These are phyloP conservation scores for Saccharomyces hybrid DNA, from an alignment of 1,139 yeast species.

Conservation along the genomic window DNA sequence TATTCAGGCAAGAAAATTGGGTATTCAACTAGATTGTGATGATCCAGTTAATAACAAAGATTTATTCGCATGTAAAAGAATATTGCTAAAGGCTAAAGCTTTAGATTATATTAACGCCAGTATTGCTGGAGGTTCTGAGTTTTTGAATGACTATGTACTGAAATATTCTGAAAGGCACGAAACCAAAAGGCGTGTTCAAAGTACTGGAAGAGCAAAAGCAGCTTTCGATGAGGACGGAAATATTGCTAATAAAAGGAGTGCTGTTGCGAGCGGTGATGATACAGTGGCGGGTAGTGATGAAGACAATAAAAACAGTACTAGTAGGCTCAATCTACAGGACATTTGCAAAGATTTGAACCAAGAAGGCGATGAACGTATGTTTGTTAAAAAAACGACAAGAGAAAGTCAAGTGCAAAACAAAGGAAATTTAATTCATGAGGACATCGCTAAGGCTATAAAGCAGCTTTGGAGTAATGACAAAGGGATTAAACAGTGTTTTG, in stretches of 20 bases:
- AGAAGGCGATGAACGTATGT: conserved; percentile 22
- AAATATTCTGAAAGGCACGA: conserved; percentile 52
- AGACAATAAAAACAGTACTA: conserved; percentile 1
- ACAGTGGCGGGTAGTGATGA: conserved; percentile 3
- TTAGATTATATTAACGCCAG: conserved; percentile 55
- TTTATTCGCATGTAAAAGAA: conserved; percentile 41
- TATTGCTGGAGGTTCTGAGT: conserved; percentile 58
- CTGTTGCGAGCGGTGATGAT: conserved; percentile 8
- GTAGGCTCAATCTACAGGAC: conserved; percentile 23
- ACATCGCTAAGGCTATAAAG: conserved; percentile 61
- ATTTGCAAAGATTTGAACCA: conserved; percentile 29
- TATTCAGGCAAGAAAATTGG: conserved; percentile 57
- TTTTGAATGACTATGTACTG: conserved; percentile 55
- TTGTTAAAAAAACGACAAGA: conserved; percentile 8
- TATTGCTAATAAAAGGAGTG: conserved; percentile 3
- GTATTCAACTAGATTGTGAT: conserved; percentile 57
- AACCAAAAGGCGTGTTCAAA: conserved; percentile 41
- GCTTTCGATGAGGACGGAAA: conserved; percentile 35
- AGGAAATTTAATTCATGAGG: conserved; percentile 29
- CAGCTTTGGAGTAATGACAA: conserved; percentile 59
- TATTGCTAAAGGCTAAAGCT: conserved; percentile 49
- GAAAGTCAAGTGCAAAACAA: conserved; percentile 12
- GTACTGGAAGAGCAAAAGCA: conserved; percentile 49
- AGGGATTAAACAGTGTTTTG: conserved; percentile 57
- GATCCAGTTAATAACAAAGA: conserved; percentile 35